Conservation (phyloP, 2,329 filamentous ascomycete species). For the Proliferodiscus dingleyae region DNA sequence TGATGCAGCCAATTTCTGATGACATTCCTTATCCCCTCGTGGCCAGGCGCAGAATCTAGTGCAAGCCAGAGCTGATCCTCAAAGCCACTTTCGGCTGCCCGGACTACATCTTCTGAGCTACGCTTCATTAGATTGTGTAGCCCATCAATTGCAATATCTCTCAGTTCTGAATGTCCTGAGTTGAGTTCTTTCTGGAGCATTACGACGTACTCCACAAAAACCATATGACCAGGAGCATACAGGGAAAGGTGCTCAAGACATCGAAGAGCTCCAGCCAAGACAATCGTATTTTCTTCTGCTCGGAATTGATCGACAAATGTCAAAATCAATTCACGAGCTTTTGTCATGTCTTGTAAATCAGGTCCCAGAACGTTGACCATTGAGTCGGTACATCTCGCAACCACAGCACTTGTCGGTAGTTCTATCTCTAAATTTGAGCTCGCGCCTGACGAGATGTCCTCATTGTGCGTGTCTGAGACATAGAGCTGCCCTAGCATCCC, state of each 20-base stretch:
- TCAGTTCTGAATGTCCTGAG: conserved; percentile 62
- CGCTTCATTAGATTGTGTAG: conserved; percentile 94
- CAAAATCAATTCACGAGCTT: conserved; percentile 87
- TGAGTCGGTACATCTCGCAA: conserved; percentile 88
- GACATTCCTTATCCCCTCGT: conserved; percentile 79
- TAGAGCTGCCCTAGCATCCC: conserved; percentile 94
- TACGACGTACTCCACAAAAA: conserved; percentile 78
- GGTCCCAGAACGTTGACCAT: conserved; percentile 94
- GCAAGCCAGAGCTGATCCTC: conserved; percentile 91
- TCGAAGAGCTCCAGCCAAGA: conserved; percentile 71
- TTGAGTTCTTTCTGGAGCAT: conserved; percentile 73
- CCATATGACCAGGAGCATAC: conserved; percentile 83
- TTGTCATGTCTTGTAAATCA: conserved; percentile 86
- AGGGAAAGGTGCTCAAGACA: conserved; percentile 89
- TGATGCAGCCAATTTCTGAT: conserved; percentile 92
- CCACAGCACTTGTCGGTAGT: conserved; percentile 72
- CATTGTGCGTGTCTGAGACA: conserved; percentile 83
- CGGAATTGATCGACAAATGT: conserved; percentile 81
- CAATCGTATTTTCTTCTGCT: conserved; percentile 62
- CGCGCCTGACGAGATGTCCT: conserved; percentile 71
- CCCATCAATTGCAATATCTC: conserved; percentile 79
- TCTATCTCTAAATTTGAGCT: conserved; percentile 90
- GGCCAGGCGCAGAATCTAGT: conserved; percentile 70
- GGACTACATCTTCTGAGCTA: conserved; percentile 76
- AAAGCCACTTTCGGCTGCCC: conserved; percentile 68